Conservation (phyloP, 805 yeast genomes). For the Zygoascus ofunaensis region DNA sequence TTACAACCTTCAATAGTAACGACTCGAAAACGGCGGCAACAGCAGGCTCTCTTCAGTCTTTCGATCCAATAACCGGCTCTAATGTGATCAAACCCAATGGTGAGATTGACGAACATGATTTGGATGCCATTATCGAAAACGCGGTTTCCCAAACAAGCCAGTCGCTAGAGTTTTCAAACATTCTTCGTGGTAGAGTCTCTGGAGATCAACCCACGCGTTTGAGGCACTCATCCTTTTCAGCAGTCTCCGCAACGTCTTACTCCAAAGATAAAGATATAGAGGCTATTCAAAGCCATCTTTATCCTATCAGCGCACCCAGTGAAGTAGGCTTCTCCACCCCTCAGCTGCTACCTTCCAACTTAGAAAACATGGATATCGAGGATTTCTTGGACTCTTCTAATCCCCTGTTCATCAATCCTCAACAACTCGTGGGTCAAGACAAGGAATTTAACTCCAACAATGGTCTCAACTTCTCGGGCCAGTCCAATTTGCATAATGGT, state of each 20-base stretch:
- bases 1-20: too few relatives aligned
- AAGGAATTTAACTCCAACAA: background rate
- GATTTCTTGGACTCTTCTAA: constrained; percentile 37
- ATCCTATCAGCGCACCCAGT: constrained; percentile 37
- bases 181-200: constrained; percentile 5
- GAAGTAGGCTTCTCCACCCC: constrained; percentile 81
- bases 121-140: constrained; percentile 2
- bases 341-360: constrained; percentile 50
- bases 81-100: background rate
- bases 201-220: constrained; percentile 7
- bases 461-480: constrained; percentile 6
- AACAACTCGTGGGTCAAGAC: constrained; percentile 13
- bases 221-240: constrained; percentile 45
- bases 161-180: constrained; percentile 7
- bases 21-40: background rate
- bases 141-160: background rate
- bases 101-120: background rate
- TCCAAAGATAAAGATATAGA: constrained; percentile 40
- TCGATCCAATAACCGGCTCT: background rate
- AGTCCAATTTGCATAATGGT: background rate
- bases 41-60: background rate
- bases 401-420: constrained; percentile 22
- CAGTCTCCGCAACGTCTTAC: constrained; percentile 53
- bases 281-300: constrained; percentile 8
- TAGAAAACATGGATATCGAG: constrained; percentile 41